Evolutionary conservation across 2,329 filamentous ascomycete genomes (phyloP).

Genomic region (Aspergillus pseudoviridinutans): DNA sequence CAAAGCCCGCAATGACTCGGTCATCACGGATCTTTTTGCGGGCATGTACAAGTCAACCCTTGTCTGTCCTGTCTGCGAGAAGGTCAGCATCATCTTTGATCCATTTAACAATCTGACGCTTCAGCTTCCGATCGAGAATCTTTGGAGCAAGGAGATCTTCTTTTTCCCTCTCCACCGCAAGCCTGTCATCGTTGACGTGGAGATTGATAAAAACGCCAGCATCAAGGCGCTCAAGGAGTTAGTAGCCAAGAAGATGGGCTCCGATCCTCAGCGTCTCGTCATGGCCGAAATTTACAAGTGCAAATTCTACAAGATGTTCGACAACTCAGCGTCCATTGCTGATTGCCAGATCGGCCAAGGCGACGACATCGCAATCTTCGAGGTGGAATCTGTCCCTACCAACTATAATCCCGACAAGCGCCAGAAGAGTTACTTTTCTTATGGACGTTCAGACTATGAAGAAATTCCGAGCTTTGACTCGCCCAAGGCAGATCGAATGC

Average conservation of each 20-base stretch:
- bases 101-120: conserved; percentile 93
- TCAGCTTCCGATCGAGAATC: conserved; percentile 80
- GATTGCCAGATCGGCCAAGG: conserved; percentile 62
- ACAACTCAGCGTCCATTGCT: conserved; percentile 63
- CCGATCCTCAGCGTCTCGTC: conserved; percentile 61
- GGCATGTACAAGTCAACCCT: conserved; percentile 98
- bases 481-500: conserved; percentile 43
- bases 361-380: conserved; percentile 68
- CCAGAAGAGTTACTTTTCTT: conserved; percentile 42
- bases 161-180: conserved; percentile 72
- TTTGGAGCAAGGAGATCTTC: conserved; percentile 70
- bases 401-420: conserved; percentile 62
- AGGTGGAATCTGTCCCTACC: conserved; percentile 73
- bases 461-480: conserved; percentile 39
- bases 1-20: conserved; percentile 85
- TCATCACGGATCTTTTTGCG: conserved; percentile 92
- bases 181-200: conserved; percentile 70
- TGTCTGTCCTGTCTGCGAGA: conserved; percentile 83
- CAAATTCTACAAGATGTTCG: conserved; percentile 83
- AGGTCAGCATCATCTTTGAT: conserved; percentile 98
- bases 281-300: conserved; percentile 76
- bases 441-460: conserved; percentile 33
- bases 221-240: conserved; percentile 50
- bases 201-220: conserved; percentile 66
- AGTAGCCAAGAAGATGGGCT: conserved; percentile 51